Evolutionary conservation across 1,284 basidiomycete species (phyloP).

Genomic region (Naganishia sp.): DNA sequence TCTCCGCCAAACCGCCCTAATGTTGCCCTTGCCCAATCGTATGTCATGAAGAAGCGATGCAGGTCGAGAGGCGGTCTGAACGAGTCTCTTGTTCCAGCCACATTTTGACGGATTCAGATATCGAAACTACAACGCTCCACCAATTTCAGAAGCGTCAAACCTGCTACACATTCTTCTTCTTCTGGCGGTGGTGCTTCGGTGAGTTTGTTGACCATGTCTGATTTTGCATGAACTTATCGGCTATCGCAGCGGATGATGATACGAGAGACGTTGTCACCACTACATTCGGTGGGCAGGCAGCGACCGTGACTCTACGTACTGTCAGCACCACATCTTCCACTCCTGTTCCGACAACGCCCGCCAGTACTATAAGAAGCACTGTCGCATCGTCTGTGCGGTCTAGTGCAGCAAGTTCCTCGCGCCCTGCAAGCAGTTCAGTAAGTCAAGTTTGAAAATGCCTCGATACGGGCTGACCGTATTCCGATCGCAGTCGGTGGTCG

Average conservation of each 20-base stretch:
- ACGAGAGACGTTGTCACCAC: constrained; percentile 8
- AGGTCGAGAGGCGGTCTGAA: neutral
- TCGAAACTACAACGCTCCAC: constrained; percentile 2
- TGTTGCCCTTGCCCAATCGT: constrained; percentile 1
- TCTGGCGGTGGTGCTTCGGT: constrained; percentile 25
- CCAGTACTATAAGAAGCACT: neutral
- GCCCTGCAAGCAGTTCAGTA: neutral
- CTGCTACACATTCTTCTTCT: constrained; percentile 20
- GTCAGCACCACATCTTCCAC: neutral
- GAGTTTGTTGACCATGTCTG: neutral
- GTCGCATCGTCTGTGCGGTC: neutral
- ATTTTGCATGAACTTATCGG: neutral
- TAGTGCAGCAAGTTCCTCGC: neutral
- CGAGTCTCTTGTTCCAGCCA: neutral
- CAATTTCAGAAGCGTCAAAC: constrained; percentile 20
- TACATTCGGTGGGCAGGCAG: constrained; percentile 15
- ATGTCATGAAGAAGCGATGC: neutral
- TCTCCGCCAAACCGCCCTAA: constrained; percentile 4
- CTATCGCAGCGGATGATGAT: constrained; percentile 10
- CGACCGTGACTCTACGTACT: constrained; percentile 6
- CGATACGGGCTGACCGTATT: neutral
- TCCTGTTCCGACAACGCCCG: neutral
- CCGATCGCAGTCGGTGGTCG: neutral
- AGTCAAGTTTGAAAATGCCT: too few relatives aligned
- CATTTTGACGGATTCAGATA: neutral